Conservation (phyloP, 768 basidiomycete species). For the Naganishia antarctica region DNA sequence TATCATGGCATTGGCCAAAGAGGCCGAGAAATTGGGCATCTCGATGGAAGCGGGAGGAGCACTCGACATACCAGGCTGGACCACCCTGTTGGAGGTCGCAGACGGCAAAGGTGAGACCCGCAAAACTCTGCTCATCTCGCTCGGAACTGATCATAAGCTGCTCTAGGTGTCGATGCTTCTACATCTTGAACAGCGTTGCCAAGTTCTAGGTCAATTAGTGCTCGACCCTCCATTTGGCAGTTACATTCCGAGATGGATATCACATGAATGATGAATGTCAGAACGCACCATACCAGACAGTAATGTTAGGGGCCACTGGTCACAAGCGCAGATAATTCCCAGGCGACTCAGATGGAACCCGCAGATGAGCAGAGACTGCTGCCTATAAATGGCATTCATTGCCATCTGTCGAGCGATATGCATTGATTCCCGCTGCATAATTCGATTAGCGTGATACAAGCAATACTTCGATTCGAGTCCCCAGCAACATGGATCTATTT, state of each 20-base stretch:
- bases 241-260: too few relatives aligned
- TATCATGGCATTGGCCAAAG: constrained; percentile 74
- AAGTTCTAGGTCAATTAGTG: not conserved
- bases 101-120: constrained; percentile 15
- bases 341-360: too few relatives aligned
- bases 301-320: too few relatives aligned
- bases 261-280: too few relatives aligned
- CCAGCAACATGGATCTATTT: not conserved
- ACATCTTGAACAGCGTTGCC: not conserved
- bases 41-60: constrained; percentile 53
- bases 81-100: constrained; percentile 43
- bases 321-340: too few relatives aligned
- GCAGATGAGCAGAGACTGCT: too few relatives aligned
- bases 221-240: too few relatives aligned
- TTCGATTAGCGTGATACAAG: too few relatives aligned
- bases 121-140: not conserved
- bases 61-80: constrained; percentile 37
- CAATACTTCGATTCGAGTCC: too few relatives aligned
- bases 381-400: too few relatives aligned
- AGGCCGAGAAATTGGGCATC: constrained; percentile 64
- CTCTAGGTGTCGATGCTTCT: not conserved
- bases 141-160: not conserved
- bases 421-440: not conserved
- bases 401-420: not conserved
- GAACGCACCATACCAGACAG: too few relatives aligned